Base-by-base conservation (phyloP, 345 rosid species). In the Hibiscus tridactylites region DNA sequence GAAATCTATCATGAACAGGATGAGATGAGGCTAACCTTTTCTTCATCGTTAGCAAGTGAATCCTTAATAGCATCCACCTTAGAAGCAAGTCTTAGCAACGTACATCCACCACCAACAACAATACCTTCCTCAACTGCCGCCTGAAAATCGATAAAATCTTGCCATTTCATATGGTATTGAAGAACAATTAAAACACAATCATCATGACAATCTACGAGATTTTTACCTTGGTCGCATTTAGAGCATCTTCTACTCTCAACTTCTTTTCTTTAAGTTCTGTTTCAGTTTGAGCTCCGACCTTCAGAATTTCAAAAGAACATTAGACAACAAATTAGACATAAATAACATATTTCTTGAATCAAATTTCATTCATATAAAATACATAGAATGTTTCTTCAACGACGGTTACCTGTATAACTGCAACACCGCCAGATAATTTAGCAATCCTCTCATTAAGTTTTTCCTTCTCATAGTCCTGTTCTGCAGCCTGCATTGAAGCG, bases 201-300 rank as follows among this genome's bases (percentile, higher is more conserved):
- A 37, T 11, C 15, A 1, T 58, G 9, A 42, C 4, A 12, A 5
- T 65, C 19, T 26, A 5, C 7, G 0, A 26, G 47, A 11, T 52
- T 29, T 9, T 73, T 78, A 89, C 99, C 97, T 95, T 95, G 3
- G 99, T 95, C 16, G 99, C 99, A 78, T 92, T 92, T 76, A 94
- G 99, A 69, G 97, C 99, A 81, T 94, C 99, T 82, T 94, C 99
- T 58, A 94, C 99, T 79, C 99, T 91, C 78, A 91, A 68, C 74
- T 91, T 94, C 90, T 94, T 94, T 78, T 94, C 98, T 77, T 94
- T 94, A 44, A 94, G 97, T 81, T 90, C 92, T 9, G 96, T 90
- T 83, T 90, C 96, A 29, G 96, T 90, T 86, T 88, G 96, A 61
- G 92, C 92, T 70, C 96, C 96, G 49, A 90, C 95, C 95, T 90